Evolutionary conservation across 2,329 filamentous ascomycete genomes (phyloP).

Genomic region (Immersiporthe knoxdaviesiana): DNA sequence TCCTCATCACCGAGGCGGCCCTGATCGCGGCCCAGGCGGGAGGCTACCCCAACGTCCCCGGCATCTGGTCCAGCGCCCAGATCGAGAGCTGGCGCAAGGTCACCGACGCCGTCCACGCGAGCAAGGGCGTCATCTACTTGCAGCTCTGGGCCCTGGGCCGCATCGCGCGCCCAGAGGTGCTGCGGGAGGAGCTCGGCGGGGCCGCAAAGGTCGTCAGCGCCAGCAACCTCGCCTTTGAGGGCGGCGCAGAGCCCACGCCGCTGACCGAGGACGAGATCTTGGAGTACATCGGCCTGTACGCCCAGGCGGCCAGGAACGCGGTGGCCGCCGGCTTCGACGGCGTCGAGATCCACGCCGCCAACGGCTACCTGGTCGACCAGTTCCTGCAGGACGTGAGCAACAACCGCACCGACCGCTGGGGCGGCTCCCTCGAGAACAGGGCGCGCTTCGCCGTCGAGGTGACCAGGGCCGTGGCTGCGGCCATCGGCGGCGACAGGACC

Average conservation of each 20-base stretch:
- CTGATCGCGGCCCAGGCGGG: conserved; percentile 42
- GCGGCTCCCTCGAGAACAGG: conserved; percentile 59
- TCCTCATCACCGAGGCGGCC: conserved; percentile 53
- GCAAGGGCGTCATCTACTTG: conserved; percentile 62
- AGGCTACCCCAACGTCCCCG: conserved; percentile 53
- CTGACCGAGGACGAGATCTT: conserved; percentile 48
- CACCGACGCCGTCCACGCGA: conserved; percentile 63
- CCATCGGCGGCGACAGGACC: conserved; percentile 53
- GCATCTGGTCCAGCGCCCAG: conserved; percentile 59
- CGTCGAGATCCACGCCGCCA: conserved; percentile 46
- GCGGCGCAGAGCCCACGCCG: conserved; percentile 42
- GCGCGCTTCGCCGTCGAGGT: conserved; percentile 56
- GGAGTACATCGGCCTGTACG: conserved; percentile 38
- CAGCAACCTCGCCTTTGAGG: conserved; percentile 50
- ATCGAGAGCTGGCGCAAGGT: conserved; percentile 61
- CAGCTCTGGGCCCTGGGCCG: conserved; percentile 59
- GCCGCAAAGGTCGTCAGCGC: conserved; percentile 43
- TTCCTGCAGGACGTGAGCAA: conserved; percentile 60
- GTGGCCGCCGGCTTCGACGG: conserved; percentile 57
- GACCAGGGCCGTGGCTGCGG: conserved; percentile 52
- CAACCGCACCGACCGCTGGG: conserved; percentile 57
- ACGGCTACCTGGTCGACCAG: conserved; percentile 53
- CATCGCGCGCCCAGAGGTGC: conserved; percentile 42
- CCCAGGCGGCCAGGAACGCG: conserved; percentile 45
- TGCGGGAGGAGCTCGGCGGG: conserved; percentile 24